phyloP scores from a whole-genome alignment of 2,329 filamentous ascomycete species.

The Ophiostoma fasciatum region DNA sequence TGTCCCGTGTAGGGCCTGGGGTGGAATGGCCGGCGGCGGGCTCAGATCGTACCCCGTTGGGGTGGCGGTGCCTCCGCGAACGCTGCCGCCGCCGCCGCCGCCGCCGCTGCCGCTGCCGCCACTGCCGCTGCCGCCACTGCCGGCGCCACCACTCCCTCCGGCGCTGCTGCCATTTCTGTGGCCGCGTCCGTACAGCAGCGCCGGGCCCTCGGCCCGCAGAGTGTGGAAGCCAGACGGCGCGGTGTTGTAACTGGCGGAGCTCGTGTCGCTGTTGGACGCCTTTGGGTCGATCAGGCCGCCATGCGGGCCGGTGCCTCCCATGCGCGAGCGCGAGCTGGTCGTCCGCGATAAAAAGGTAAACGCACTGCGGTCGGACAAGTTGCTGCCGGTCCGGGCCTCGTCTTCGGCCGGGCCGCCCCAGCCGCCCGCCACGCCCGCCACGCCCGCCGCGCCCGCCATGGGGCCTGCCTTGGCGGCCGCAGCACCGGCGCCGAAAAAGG shows the following conservation, averaged over 20 bases:
- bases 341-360: conserved; percentile 20
- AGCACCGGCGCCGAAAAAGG: conserved; percentile 4
- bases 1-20: background rate
- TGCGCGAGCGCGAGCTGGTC: conserved; percentile 19
- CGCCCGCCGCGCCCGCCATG: background rate
- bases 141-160: background rate
- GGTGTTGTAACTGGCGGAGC: conserved; percentile 6
- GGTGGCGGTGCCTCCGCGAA: background rate
- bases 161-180: conserved; percentile 12
- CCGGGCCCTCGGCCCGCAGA: conserved; percentile 38
- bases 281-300: conserved; percentile 3
- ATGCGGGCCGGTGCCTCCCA: conserved; percentile 13
- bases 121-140: background rate
- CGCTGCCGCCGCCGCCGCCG: background rate
- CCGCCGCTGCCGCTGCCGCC: background rate
- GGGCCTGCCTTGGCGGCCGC: conserved; percentile 2
- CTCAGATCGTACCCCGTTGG: background rate
- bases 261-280: conserved; percentile 10
- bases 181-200: conserved; percentile 23
- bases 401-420: conserved; percentile 21
- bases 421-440: conserved; percentile 1
- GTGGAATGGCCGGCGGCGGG: background rate
- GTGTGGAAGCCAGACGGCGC: conserved; percentile 36
- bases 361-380: conserved; percentile 38
- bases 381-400: conserved; percentile 39